Conservation (phyloP, 2,329 filamentous ascomycete species). For the Magnaporthiopsis incrustans region DNA sequence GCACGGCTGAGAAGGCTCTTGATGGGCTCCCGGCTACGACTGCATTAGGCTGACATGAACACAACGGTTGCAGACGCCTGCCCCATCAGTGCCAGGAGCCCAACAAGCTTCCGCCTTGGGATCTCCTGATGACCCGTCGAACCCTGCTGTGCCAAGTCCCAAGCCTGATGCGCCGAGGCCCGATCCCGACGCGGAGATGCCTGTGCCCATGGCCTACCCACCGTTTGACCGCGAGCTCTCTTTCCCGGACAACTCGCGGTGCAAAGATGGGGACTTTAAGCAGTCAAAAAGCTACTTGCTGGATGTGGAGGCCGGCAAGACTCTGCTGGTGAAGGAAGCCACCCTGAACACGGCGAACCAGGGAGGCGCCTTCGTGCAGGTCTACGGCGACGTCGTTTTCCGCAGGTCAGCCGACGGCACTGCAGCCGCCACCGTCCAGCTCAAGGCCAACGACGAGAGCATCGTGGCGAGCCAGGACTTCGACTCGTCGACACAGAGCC, state of each 20-base stretch:
- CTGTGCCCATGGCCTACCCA: slow-evolving; percentile 17
- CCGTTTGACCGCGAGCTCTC: slow-evolving; percentile 16
- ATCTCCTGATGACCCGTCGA: too few species aligned
- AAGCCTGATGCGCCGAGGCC: too few species aligned
- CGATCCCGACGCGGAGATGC: too few species aligned
- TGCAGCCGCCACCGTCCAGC: slow-evolving; percentile 31
- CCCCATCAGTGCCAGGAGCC: too few species aligned
- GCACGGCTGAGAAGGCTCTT: too few species aligned
- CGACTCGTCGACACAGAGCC: slow-evolving; percentile 26
- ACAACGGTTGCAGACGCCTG: too few species aligned
- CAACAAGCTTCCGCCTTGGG: too few species aligned
- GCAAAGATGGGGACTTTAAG: background rate
- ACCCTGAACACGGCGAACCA: slow-evolving; percentile 8
- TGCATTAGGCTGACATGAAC: too few species aligned
- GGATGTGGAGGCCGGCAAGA: background rate
- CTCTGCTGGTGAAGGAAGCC: background rate
- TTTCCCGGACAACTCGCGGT: slow-evolving; percentile 11
- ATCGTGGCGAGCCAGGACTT: slow-evolving; percentile 27
- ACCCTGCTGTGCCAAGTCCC: too few species aligned
- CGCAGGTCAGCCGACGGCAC: slow-evolving; percentile 28
- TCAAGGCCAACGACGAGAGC: slow-evolving; percentile 34
- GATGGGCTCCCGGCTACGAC: too few species aligned
- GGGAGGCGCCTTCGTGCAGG: slow-evolving; percentile 22
- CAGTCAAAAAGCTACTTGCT: background rate
- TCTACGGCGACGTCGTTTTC: slow-evolving; percentile 38